These are phyloP conservation scores for Lactarius vividus DNA, from an alignment of 768 basidiomycete genomes.

Conservation along the genomic window DNA sequence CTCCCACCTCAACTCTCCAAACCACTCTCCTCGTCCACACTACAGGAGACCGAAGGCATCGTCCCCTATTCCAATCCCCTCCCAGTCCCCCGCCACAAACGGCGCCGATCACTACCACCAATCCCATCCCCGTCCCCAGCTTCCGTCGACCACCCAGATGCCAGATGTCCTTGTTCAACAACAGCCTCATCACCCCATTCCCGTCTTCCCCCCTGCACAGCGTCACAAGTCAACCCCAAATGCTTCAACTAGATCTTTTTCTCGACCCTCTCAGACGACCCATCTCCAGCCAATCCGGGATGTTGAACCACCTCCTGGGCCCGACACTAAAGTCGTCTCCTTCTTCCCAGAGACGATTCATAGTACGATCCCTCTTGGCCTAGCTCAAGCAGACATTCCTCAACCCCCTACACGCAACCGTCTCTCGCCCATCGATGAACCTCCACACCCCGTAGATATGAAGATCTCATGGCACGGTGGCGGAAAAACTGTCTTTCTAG, in stretches of 20 bases:
- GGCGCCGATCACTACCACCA: slow-evolving; percentile 26
- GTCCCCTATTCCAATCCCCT: slow-evolving; percentile 50
- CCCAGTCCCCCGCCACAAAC: slow-evolving; percentile 30
- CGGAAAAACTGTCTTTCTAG: slow-evolving; percentile 59
- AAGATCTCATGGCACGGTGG: slow-evolving; percentile 66
- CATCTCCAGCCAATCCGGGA: slow-evolving; percentile 17
- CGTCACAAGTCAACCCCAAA: slow-evolving; percentile 30
- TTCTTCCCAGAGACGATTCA: slow-evolving; percentile 59
- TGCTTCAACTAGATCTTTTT: slow-evolving; percentile 45
- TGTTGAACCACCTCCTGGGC: slow-evolving; percentile 27
- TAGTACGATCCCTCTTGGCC: slow-evolving; percentile 58
- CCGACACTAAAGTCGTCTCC: slow-evolving; percentile 23
- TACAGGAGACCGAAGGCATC: slow-evolving; percentile 44
- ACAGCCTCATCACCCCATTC: slow-evolving; percentile 45
- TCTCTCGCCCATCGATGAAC: slow-evolving; percentile 26
- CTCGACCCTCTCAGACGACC: slow-evolving; percentile 28
- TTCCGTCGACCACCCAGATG: slow-evolving; percentile 35
- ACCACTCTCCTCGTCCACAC: slow-evolving; percentile 42
- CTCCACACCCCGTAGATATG: slow-evolving; percentile 20
- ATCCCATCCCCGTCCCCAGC: slow-evolving; percentile 24
- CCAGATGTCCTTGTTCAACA: slow-evolving; percentile 42
- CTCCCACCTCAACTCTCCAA: slow-evolving; percentile 38
- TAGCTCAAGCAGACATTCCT: slow-evolving; percentile 36
- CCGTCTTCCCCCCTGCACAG: slow-evolving; percentile 32
- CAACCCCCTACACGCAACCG: slow-evolving; percentile 22